Conservation (phyloP, 805 yeast genomes). For the Kluyveromyces siamensis region DNA sequence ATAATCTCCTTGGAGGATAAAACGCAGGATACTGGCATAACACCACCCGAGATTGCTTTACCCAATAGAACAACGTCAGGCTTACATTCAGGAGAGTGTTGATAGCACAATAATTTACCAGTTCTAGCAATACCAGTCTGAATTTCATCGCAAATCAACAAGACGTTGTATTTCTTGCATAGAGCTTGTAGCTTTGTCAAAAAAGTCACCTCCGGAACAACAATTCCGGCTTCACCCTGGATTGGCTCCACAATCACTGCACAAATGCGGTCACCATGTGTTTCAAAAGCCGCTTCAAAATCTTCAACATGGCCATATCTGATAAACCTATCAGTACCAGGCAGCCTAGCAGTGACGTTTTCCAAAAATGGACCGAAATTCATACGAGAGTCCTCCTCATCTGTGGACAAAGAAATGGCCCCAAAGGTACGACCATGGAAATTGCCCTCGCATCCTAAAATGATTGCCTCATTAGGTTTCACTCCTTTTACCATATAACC, state of each 20-base stretch:
- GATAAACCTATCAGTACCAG: constrained; percentile 55
- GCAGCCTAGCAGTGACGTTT: constrained; percentile 77
- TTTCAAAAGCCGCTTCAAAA: constrained; percentile 68
- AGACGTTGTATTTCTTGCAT: constrained; percentile 75
- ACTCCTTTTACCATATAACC: constrained; percentile 85
- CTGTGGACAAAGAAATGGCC: constrained; percentile 92
- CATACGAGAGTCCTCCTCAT: constrained; percentile 73
- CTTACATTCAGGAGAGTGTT: constrained; percentile 67
- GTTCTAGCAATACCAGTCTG: constrained; percentile 98
- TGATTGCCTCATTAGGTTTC: constrained; percentile 73
- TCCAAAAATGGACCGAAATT: constrained; percentile 84
- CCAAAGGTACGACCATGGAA: constrained; percentile 97
- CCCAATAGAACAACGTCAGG: constrained; percentile 89
- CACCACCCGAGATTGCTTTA: constrained; percentile 94
- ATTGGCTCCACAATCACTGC: constrained; percentile 91
- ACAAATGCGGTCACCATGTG: constrained; percentile 82
- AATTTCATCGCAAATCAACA: constrained; percentile 91
- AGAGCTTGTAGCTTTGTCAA: constrained; percentile 60
- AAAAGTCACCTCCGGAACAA: constrained; percentile 83
- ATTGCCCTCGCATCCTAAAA: constrained; percentile 79
- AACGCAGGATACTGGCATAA: constrained; percentile 85
- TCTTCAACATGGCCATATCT: constrained; percentile 85
- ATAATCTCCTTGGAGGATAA: constrained; percentile 83
- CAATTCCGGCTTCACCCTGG: constrained; percentile 98
- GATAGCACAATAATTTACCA: constrained; percentile 86